These are phyloP conservation scores for Aspergillus heteromorphus DNA, from an alignment of 495 filamentous ascomycete genomes.

Conservation along the genomic window DNA sequence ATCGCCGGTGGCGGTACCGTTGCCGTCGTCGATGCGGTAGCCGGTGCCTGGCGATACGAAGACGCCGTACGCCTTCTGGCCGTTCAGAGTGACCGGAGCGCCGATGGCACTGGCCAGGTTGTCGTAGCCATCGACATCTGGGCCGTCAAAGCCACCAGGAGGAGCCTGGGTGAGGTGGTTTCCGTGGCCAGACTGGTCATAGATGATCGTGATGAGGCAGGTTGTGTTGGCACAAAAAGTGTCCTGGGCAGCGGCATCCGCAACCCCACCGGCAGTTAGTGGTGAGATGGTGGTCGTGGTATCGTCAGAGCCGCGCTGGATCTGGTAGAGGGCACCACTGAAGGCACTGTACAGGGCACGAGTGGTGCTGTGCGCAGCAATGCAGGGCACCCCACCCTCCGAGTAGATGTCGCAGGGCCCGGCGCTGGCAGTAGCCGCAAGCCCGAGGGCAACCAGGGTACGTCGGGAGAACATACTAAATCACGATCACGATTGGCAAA, in stretches of 20 bases:
- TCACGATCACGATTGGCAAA: constrained; percentile 13
- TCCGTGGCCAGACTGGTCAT: constrained; percentile 53
- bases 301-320: constrained; percentile 47
- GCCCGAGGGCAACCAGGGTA: constrained; percentile 36
- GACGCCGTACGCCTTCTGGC: constrained; percentile 54
- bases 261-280: constrained; percentile 48
- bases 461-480: constrained; percentile 33
- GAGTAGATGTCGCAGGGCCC: constrained; percentile 54
- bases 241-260: constrained; percentile 52
- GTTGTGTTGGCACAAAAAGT: constrained; percentile 51
- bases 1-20: constrained; percentile 48
- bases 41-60: constrained; percentile 52
- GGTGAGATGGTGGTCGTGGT: constrained; percentile 42
- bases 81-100: constrained; percentile 54
- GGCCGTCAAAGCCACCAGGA: constrained; percentile 46
- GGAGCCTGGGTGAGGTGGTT: constrained; percentile 56
- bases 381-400: constrained; percentile 46
- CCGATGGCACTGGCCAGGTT: constrained; percentile 49
- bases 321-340: constrained; percentile 49
- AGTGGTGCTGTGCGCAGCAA: constrained; percentile 56
- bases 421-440: constrained; percentile 37
- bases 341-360: constrained; percentile 51
- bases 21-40: constrained; percentile 48
- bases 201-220: constrained; percentile 54
- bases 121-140: constrained; percentile 49